These are phyloP conservation scores for Ramalina intermedia DNA, from an alignment of 495 filamentous ascomycete species.

Conservation along the genomic window DNA sequence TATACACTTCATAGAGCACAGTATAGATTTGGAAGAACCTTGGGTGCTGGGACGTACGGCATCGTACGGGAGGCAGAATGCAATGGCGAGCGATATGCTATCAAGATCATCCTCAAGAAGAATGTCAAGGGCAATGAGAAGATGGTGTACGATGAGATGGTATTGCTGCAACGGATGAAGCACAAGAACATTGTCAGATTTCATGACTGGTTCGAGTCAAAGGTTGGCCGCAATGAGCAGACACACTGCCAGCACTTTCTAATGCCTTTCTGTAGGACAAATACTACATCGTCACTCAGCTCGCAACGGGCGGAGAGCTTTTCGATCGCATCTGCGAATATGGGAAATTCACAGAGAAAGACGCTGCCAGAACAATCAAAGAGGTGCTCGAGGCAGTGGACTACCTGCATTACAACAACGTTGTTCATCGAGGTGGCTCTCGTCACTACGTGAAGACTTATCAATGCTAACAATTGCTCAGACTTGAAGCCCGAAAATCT, in stretches of 20 bases:
- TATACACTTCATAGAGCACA: conserved; percentile 40
- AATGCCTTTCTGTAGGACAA: conserved; percentile 54
- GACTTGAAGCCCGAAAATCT: conserved; percentile 98
- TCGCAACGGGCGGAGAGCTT: conserved; percentile 90
- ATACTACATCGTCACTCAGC: conserved; percentile 97
- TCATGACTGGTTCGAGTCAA: conserved; percentile 98
- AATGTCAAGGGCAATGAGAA: conserved; percentile 95
- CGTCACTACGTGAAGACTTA: not conserved
- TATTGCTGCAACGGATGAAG: conserved; percentile 75
- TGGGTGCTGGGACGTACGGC: conserved; percentile 95
- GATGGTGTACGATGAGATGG: conserved; percentile 97
- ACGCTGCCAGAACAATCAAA: conserved; percentile 89
- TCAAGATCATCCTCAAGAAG: conserved; percentile 99
- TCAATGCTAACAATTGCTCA: conserved; percentile 20
- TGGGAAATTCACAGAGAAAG: conserved; percentile 97
- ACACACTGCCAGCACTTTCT: not conserved
- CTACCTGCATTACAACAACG: conserved; percentile 88
- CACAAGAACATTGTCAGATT: conserved; percentile 97
- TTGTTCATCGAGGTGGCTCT: conserved; percentile 79
- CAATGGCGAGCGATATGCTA: conserved; percentile 71
- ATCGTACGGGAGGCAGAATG: conserved; percentile 89
- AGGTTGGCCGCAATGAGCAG: conserved; percentile 24
- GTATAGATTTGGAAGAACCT: conserved; percentile 83
- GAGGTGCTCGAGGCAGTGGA: conserved; percentile 90
- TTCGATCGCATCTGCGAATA: conserved; percentile 98